Conservation (phyloP, 371 early-diverging fungal species). For the Mucor mucedo region DNA sequence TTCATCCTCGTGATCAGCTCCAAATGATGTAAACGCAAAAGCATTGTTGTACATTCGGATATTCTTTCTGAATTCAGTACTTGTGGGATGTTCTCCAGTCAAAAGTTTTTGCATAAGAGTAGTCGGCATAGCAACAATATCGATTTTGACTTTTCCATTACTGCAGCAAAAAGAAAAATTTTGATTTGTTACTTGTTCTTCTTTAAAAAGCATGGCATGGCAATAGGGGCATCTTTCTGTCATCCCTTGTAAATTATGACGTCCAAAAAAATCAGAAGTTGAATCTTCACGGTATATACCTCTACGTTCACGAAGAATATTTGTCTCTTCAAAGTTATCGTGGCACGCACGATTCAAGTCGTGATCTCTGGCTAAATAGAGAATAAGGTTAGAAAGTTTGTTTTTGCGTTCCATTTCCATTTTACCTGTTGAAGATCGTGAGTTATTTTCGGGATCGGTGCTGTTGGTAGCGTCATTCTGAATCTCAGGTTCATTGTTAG, state of each 20-base stretch:
- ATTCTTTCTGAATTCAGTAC: background rate
- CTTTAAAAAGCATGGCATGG: background rate
- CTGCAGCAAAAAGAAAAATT: background rate
- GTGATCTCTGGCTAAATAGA: background rate
- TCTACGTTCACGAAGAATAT: background rate
- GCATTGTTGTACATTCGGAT: background rate
- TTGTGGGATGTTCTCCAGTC: background rate
- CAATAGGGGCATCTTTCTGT: background rate
- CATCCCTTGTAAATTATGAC: background rate
- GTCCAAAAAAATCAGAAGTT: background rate
- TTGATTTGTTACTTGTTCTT: background rate
- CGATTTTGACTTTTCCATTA: background rate
- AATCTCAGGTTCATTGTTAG: too few relatives aligned
- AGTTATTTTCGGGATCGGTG: too few relatives aligned
- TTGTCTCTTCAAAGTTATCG: background rate
- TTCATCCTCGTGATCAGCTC: background rate
- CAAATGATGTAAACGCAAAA: background rate
- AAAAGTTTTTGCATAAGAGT: background rate
- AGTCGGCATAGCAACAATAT: background rate
- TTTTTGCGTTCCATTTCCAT: too few relatives aligned
- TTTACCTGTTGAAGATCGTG: too few relatives aligned
- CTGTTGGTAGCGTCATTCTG: too few relatives aligned
- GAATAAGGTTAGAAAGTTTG: too few relatives aligned
- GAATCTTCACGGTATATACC: background rate
- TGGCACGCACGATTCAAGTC: background rate